Conservation (phyloP, 352 stramenopile species). For the Phytophthora cajani region DNA sequence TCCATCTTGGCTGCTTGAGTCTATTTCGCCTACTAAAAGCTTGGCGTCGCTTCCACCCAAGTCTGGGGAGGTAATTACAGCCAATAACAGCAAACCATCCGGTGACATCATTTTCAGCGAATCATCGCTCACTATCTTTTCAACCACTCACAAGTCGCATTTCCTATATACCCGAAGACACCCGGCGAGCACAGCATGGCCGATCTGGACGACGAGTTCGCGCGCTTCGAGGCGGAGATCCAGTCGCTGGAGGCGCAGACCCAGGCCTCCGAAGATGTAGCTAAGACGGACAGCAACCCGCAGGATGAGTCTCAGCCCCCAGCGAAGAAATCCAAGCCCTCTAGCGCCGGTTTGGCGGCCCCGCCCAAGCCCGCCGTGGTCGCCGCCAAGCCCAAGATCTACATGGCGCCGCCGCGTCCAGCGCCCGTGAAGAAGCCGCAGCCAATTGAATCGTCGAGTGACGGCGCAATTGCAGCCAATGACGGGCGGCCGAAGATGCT, state of each 20-base stretch:
- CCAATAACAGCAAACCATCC: constrained; percentile 20
- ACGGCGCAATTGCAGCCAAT: neutral
- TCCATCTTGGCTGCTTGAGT: constrained; percentile 56
- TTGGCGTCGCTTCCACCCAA: constrained; percentile 33
- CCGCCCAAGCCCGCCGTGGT: constrained; percentile 38
- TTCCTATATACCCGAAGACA: neutral
- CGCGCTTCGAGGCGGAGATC: constrained; percentile 85
- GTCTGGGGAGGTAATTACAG: constrained; percentile 8
- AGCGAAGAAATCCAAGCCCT: constrained; percentile 32
- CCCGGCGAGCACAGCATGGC: constrained; percentile 39
- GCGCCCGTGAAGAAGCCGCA: constrained; percentile 45
- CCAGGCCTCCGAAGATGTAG: neutral
- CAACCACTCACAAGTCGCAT: constrained; percentile 10
- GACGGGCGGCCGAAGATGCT: constrained; percentile 36
- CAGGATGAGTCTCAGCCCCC: constrained; percentile 32
- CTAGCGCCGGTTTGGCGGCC: neutral
- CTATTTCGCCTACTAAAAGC: constrained; percentile 3
- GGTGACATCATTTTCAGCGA: constrained; percentile 13
- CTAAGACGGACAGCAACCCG: constrained; percentile 8
- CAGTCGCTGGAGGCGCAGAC: constrained; percentile 68
- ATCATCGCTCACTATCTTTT: constrained; percentile 11
- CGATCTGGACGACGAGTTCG: constrained; percentile 82
- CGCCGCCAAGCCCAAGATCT: constrained; percentile 60
- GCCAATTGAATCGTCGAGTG: constrained; percentile 1
- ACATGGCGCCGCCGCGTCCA: constrained; percentile 74